These are phyloP conservation scores for Coemansia sp. DNA, from an alignment of 192 early-diverging fungal genomes.

Conservation along the genomic window DNA sequence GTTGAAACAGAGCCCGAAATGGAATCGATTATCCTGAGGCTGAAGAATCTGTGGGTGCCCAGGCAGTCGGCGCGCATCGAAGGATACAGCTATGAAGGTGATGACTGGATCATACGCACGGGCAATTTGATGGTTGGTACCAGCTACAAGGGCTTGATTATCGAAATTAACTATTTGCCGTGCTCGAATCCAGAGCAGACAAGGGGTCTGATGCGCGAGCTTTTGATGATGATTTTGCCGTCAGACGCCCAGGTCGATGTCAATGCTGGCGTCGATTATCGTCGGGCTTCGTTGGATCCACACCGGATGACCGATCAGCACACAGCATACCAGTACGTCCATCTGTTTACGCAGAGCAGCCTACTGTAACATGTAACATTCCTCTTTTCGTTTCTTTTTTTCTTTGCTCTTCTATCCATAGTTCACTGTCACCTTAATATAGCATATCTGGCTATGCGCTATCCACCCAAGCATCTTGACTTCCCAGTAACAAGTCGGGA, in stretches of 20 bases:
- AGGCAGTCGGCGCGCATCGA: slow-evolving; percentile 50
- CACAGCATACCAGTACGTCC: slow-evolving; percentile 54
- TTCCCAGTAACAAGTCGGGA: too few species aligned
- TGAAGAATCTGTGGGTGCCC: slow-evolving; percentile 53
- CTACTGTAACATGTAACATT: slow-evolving; percentile 21
- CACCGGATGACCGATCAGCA: slow-evolving; percentile 48
- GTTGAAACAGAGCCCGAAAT: slow-evolving; percentile 52
- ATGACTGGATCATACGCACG: slow-evolving; percentile 50
- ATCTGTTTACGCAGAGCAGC: slow-evolving; percentile 49
- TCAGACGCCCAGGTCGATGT: slow-evolving; percentile 45
- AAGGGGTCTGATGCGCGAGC: slow-evolving; percentile 46
- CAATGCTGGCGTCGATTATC: slow-evolving; percentile 46
- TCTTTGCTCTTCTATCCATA: too few species aligned
- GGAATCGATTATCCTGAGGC: slow-evolving; percentile 43
- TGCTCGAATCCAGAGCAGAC: slow-evolving; percentile 51
- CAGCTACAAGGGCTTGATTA: slow-evolving; percentile 52
- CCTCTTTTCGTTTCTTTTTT: background rate
- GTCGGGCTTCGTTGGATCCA: slow-evolving; percentile 35
- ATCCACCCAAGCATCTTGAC: too few species aligned
- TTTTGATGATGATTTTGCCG: slow-evolving; percentile 50
- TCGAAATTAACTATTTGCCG: slow-evolving; percentile 54
- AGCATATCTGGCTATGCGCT: too few species aligned
- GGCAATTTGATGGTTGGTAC: slow-evolving; percentile 54
- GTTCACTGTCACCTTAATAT: too few species aligned
- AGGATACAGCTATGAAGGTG: slow-evolving; percentile 52